Evolutionary conservation across 345 rosid species (phyloP).

Genomic region (Turritis glabra): DNA sequence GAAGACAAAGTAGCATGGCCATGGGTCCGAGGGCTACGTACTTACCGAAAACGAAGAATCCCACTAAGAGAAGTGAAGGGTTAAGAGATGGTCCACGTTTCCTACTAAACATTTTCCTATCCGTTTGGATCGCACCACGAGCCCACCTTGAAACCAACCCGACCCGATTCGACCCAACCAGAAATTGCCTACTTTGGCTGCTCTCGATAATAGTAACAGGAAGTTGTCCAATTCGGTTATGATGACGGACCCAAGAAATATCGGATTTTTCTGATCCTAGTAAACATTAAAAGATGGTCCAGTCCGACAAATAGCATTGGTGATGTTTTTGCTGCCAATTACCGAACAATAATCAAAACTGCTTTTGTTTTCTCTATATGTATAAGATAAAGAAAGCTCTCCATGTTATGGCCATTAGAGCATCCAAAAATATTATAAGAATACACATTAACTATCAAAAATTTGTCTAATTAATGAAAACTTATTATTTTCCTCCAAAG

Average conservation of each 20-base stretch:
- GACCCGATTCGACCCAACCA: slow-evolving; percentile 27
- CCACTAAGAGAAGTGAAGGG: slow-evolving; percentile 36
- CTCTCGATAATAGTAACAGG: slow-evolving; percentile 19
- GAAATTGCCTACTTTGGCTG: slow-evolving; percentile 33
- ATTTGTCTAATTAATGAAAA: not conserved
- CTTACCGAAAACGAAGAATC: slow-evolving; percentile 32
- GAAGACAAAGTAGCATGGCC: slow-evolving; percentile 36
- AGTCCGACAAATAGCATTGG: slow-evolving; percentile 36
- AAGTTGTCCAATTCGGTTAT: slow-evolving; percentile 26
- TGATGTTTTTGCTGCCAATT: slow-evolving; percentile 39
- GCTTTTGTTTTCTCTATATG: not conserved
- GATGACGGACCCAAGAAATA: slow-evolving; percentile 26
- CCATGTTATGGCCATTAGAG: not conserved
- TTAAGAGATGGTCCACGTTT: slow-evolving; percentile 36
- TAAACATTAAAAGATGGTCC: slow-evolving; percentile 30
- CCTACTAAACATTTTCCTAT: slow-evolving; percentile 2
- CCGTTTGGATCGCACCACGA: slow-evolving; percentile 13
- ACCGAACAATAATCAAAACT: slow-evolving; percentile 19
- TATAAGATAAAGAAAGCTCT: too few species aligned
- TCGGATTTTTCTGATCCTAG: slow-evolving; percentile 25
- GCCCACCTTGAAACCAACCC: slow-evolving; percentile 34
- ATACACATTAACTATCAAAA: not conserved
- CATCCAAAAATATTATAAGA: not conserved
- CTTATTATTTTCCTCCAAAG: not conserved
- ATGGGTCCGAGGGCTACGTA: slow-evolving; percentile 36